Evolutionary conservation across 805 yeast species (phyloP).

Genomic region (Clavispora vitiphila): DNA sequence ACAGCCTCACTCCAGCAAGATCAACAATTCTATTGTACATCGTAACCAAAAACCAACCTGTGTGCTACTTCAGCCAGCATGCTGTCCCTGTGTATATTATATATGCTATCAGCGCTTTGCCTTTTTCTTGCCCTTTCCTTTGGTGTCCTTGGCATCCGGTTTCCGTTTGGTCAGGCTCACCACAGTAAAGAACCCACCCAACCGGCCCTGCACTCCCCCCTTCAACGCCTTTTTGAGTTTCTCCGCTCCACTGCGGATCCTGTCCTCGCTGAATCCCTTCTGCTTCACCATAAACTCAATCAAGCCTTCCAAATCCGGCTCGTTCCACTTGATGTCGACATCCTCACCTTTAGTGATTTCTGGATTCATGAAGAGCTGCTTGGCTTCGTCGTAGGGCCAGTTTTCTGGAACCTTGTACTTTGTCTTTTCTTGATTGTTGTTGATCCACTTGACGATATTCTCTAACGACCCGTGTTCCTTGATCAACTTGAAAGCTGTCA

Average conservation of each 20-base stretch:
- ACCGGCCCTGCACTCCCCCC: constrained; percentile 82
- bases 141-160: constrained; percentile 30
- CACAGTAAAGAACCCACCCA: constrained; percentile 87
- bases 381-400: constrained; percentile 90
- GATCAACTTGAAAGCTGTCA: constrained; percentile 83
- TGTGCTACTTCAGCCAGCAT: too few species aligned
- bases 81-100: neutral
- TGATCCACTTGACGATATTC: constrained; percentile 62
- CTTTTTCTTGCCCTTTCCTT: constrained; percentile 29
- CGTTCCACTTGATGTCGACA: constrained; percentile 75
- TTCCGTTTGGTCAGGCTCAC: constrained; percentile 27
- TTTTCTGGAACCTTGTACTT: constrained; percentile 87
- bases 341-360: constrained; percentile 65
- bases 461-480: constrained; percentile 82
- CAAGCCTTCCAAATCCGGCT: constrained; percentile 82
- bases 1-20: too few species aligned
- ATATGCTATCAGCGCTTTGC: constrained; percentile 5
- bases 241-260: constrained; percentile 82
- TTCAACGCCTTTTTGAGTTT: constrained; percentile 80
- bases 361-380: constrained; percentile 77
- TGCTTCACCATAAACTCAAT: constrained; percentile 77
- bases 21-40: too few species aligned
- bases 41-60: too few species aligned
- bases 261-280: constrained; percentile 89
- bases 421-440: constrained; percentile 46